Percentiles rank a stretch among this genome's conserved stretches.
Conservation (phyloP, 73 alveolate genomes). For the Paramecium octaurelia region DNA sequence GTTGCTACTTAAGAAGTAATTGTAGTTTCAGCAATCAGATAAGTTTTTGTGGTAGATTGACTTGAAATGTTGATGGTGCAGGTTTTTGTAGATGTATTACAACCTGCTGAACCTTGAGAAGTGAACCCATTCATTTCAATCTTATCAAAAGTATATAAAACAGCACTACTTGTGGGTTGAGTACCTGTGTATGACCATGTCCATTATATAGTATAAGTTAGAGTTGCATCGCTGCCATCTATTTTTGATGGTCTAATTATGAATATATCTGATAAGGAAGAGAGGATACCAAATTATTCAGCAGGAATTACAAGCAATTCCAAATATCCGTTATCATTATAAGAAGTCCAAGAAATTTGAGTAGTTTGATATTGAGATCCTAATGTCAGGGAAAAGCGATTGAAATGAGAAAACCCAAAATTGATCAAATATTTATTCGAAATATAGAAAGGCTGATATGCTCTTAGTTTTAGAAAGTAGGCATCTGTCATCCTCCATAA, state of each 20-base stretch:
- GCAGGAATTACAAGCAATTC: not conserved
- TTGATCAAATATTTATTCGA: not conserved
- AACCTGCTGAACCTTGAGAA: not conserved
- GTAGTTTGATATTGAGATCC: not conserved
- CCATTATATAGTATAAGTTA: not conserved
- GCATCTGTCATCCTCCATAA: constrained; percentile 38
- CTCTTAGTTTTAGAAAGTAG: not conserved
- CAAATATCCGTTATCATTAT: not conserved
- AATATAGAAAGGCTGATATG: not conserved
- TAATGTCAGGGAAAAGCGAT: not conserved
- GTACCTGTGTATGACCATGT: not conserved
- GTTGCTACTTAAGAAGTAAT: not conserved
- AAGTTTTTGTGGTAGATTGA: not conserved
- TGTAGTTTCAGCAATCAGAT: not conserved
- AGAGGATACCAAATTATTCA: not conserved
- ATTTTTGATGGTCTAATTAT: not conserved
- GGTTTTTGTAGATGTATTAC: not conserved
- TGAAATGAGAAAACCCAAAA: not conserved
- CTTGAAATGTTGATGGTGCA: not conserved
- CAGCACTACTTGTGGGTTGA: not conserved
- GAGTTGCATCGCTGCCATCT: not conserved
- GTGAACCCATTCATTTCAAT: not conserved
- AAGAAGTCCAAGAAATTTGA: not conserved
- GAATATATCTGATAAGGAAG: not conserved
- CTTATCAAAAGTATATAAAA: not conserved